phyloP scores from a whole-genome alignment of 345 rosid genomes.

The Aquilaria yunnanensis region DNA sequence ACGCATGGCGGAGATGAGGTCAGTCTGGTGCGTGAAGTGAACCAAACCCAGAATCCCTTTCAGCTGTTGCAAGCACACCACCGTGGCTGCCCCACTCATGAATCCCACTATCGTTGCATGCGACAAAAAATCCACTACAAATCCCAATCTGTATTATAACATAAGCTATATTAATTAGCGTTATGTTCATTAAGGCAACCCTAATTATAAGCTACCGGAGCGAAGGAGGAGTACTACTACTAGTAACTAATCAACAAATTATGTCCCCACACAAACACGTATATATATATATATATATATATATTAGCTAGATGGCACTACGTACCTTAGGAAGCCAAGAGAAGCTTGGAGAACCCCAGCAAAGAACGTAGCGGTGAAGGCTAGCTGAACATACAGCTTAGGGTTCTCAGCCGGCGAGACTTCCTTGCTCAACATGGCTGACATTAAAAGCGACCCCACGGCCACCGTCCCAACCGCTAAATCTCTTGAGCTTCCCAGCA shows the following conservation, averaged over 20 bases:
- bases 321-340: constrained; percentile 81
- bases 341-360: constrained; percentile 83
- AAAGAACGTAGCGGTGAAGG: constrained; percentile 79
- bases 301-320: background rate
- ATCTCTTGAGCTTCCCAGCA: constrained; percentile 92
- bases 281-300: background rate
- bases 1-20: constrained; percentile 70
- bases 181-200: background rate
- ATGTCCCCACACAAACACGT: background rate
- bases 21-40: constrained; percentile 78
- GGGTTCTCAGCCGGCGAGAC: constrained; percentile 57
- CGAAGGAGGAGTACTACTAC: background rate
- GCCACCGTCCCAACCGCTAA: constrained; percentile 93
- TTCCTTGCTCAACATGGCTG: constrained; percentile 69
- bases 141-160: constrained; percentile 60
- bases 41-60: constrained; percentile 81
- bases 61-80: constrained; percentile 88
- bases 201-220: too few relatives aligned
- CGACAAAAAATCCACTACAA: constrained; percentile 89
- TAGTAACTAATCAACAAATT: background rate
- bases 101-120: constrained; percentile 98
- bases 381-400: constrained; percentile 63
- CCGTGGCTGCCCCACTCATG: constrained; percentile 99
- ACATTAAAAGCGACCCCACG: constrained; percentile 68
- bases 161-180: too few relatives aligned